phyloP scores from a whole-genome alignment of 1,284 basidiomycete genomes.

The Trichosporon sp. region DNA sequence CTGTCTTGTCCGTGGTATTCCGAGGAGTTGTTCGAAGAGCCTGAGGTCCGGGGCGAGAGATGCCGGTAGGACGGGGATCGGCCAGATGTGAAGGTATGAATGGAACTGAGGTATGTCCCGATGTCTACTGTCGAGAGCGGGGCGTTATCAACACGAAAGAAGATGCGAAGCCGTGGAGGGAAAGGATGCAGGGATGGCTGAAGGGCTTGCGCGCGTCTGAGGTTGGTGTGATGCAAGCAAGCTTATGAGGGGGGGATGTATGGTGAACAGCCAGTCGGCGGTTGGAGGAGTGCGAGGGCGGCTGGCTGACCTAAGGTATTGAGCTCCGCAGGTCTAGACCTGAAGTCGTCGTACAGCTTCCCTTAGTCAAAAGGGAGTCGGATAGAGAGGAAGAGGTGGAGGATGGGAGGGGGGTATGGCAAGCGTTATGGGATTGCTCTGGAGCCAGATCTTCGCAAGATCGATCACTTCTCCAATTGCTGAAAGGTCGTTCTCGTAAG shows the following conservation, averaged over 20 bases:
- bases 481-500: not conserved
- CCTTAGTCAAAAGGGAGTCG: slow-evolving; percentile 2
- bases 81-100: not conserved
- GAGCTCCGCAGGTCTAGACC: not conserved
- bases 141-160: slow-evolving; percentile 4
- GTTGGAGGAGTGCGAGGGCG: not conserved
- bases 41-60: not conserved
- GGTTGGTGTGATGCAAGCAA: slow-evolving; percentile 1
- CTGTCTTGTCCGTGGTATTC: not conserved
- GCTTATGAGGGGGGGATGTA: not conserved
- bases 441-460: not conserved
- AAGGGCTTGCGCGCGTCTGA: slow-evolving; percentile 6
- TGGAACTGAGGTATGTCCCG: not conserved
- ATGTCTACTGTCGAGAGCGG: not conserved
- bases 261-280: not conserved
- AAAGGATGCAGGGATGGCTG: slow-evolving; percentile 1
- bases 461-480: not conserved
- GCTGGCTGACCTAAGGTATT: not conserved
- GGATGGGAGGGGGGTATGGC: not conserved
- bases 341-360: slow-evolving; percentile 1
- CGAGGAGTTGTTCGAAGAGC: not conserved
- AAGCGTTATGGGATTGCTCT: not conserved
- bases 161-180: not conserved
- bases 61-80: not conserved
- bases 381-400: not conserved